phyloP scores from a whole-genome alignment of 2,329 filamentous ascomycete genomes.

The Cytospora schulzeri region DNA sequence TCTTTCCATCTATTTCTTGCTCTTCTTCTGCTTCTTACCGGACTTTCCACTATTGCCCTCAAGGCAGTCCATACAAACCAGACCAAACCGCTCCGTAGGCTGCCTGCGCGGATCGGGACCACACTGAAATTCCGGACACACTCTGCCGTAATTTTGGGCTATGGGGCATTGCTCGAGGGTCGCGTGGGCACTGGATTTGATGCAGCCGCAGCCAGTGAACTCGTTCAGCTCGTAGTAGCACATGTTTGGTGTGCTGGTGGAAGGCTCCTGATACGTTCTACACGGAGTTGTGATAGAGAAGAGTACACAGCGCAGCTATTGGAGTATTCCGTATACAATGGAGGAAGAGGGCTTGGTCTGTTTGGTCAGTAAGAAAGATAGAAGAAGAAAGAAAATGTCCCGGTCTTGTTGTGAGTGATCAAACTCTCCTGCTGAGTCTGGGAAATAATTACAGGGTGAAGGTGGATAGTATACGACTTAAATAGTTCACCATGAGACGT shows the following conservation, averaged over 20 bases:
- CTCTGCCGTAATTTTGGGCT: slow-evolving; percentile 4
- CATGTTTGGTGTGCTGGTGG: neutral
- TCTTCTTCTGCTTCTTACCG: slow-evolving; percentile 14
- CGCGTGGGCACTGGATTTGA: neutral
- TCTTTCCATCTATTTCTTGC: neutral
- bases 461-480: neutral
- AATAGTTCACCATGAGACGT: neutral
- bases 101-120: neutral
- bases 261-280: no score
- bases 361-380: neutral
- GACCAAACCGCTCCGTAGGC: slow-evolving; percentile 12
- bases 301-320: slow-evolving; percentile 7
- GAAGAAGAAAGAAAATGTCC: slow-evolving; percentile 1
- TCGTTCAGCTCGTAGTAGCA: slow-evolving; percentile 7
- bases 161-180: slow-evolving; percentile 1
- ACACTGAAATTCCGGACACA: slow-evolving; percentile 9
- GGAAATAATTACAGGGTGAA: neutral
- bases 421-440: slow-evolving; percentile 9
- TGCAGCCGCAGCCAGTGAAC: slow-evolving; percentile 19
- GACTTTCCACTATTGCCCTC: neutral
- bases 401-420: slow-evolving; percentile 1
- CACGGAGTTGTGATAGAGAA: neutral
- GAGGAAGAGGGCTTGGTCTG: neutral
- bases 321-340: neutral
- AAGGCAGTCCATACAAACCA: slow-evolving; percentile 19